Percentiles rank a stretch among this genome's conserved stretches.
Conservation (phyloP, 1,284 basidiomycete species). For the Anthracocystis panici-leucophaei region DNA sequence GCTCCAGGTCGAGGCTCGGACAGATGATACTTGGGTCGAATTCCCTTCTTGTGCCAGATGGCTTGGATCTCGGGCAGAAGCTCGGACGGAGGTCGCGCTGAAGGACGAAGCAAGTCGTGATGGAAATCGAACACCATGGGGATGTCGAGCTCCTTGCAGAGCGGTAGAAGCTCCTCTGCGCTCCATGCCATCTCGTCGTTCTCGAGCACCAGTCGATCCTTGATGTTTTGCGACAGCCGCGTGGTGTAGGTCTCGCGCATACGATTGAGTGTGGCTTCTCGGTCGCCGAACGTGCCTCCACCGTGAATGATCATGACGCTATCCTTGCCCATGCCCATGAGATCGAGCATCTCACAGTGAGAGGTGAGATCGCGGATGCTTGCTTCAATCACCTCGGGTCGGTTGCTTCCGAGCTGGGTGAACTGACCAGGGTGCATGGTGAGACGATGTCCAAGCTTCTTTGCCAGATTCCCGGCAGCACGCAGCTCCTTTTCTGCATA, state of each 20-base stretch:
- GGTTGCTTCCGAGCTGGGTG: constrained; percentile 85
- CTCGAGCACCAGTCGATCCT: constrained; percentile 83
- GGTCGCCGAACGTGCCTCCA: constrained; percentile 85
- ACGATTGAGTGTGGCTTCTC: constrained; percentile 77
- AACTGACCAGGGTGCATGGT: constrained; percentile 87
- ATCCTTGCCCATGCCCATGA: constrained; percentile 81
- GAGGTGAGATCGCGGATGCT: constrained; percentile 84
- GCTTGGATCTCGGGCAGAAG: constrained; percentile 80
- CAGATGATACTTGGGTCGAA: constrained; percentile 88
- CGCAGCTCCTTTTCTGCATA: constrained; percentile 76
- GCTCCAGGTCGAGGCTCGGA: constrained; percentile 73
- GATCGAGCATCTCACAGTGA: constrained; percentile 85
- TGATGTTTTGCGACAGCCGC: constrained; percentile 76
- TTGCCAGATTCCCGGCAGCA: constrained; percentile 79
- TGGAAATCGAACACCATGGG: constrained; percentile 74
- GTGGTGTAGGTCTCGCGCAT: constrained; percentile 79
- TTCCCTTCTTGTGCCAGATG: constrained; percentile 80
- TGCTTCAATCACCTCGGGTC: constrained; percentile 78
- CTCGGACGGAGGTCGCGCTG: constrained; percentile 67
- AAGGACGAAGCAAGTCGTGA: constrained; percentile 69
- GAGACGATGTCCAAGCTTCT: constrained; percentile 81
- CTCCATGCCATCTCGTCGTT: constrained; percentile 93
- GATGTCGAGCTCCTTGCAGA: constrained; percentile 84
- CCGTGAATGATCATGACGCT: constrained; percentile 80
- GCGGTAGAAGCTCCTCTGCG: constrained; percentile 83